Evolutionary conservation across 2,329 filamentous ascomycete species (phyloP).

Genomic region (Penicillium aurantiogriseum): DNA sequence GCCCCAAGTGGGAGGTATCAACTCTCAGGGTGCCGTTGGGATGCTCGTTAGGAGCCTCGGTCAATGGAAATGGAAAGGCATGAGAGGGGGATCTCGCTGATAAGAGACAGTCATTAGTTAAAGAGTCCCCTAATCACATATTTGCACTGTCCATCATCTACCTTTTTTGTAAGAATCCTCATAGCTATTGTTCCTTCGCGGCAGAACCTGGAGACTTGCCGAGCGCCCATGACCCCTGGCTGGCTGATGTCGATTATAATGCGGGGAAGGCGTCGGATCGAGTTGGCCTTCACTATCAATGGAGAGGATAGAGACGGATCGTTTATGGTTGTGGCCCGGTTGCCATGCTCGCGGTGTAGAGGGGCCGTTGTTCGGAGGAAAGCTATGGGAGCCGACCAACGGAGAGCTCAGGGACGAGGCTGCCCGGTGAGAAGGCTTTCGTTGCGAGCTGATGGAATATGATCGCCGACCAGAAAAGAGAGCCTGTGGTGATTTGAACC

Average conservation of each 20-base stretch:
- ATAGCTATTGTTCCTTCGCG: constrained; percentile 47
- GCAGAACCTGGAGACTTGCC: constrained; percentile 74
- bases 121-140: neutral
- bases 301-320: constrained; percentile 80
- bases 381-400: constrained; percentile 40
- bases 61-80: constrained; percentile 31
- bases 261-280: constrained; percentile 33
- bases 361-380: constrained; percentile 35
- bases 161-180: constrained; percentile 43
- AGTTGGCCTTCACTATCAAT: constrained; percentile 56
- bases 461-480: constrained; percentile 42
- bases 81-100: constrained; percentile 36
- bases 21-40: constrained; percentile 31
- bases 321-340: constrained; percentile 62
- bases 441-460: constrained; percentile 33
- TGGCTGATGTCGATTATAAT: constrained; percentile 51
- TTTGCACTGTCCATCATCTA: constrained; percentile 18
- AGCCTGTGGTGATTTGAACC: constrained; percentile 38
- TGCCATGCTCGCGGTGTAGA: constrained; percentile 35
- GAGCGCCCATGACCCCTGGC: constrained; percentile 70
- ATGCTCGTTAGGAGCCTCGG: constrained; percentile 33
- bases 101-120: constrained; percentile 14
- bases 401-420: constrained; percentile 44
- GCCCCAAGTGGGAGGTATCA: constrained; percentile 34
- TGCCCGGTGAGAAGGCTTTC: constrained; percentile 38